Conservation (phyloP, 2,329 filamentous ascomycete genomes). For the Fusarium globosum region DNA sequence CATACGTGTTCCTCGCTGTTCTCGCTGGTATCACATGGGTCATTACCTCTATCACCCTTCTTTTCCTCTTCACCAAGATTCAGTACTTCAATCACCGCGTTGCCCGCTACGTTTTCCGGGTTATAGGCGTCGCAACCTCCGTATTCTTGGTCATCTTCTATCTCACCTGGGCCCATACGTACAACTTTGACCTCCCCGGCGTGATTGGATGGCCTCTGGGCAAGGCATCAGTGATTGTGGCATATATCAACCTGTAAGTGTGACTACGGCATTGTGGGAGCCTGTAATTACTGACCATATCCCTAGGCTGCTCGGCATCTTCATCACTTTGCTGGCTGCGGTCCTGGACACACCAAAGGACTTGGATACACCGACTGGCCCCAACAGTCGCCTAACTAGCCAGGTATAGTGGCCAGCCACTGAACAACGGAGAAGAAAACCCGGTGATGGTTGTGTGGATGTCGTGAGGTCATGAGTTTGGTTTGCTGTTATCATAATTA, state of each 20-base stretch:
- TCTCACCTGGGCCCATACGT: slow-evolving; percentile 1
- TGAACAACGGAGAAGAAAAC: neutral
- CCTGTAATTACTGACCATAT: slow-evolving; percentile 17
- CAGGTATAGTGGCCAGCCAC: neutral
- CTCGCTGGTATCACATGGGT: slow-evolving; percentile 24
- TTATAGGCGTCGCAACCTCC: slow-evolving; percentile 40
- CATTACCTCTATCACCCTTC: slow-evolving; percentile 22
- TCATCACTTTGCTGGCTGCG: slow-evolving; percentile 33
- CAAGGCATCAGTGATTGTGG: slow-evolving; percentile 21
- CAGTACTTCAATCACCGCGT: neutral
- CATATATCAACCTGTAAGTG: slow-evolving; percentile 44
- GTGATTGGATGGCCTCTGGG: neutral
- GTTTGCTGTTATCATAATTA: slow-evolving; percentile 5
- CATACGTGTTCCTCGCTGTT: slow-evolving; percentile 37
- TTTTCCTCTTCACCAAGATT: slow-evolving; percentile 17
- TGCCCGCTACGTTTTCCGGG: slow-evolving; percentile 41
- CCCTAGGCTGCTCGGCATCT: slow-evolving; percentile 34
- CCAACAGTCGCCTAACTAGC: neutral
- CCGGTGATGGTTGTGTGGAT: neutral
- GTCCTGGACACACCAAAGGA: slow-evolving; percentile 27
- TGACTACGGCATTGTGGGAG: neutral
- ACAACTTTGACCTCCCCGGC: slow-evolving; percentile 1
- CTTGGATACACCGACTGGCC: neutral
- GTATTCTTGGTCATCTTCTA: slow-evolving; percentile 22
- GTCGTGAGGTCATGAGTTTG: neutral